Percentiles rank a stretch among this genome's conserved stretches.
Conservation (phyloP, 1,284 basidiomycete genomes). For the Cryptococcus sp. region DNA sequence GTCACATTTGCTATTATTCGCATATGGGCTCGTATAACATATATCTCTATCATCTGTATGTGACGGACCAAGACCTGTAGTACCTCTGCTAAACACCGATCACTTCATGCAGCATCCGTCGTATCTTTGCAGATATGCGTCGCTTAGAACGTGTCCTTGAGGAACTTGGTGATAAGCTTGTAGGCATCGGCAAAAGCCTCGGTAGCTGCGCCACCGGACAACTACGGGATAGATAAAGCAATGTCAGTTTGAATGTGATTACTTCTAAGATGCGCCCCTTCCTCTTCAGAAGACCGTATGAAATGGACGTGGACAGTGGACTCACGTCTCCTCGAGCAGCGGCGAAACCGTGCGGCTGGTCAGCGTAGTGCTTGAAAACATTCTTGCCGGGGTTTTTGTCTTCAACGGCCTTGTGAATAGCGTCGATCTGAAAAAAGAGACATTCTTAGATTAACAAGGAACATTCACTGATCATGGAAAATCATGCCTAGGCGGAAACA, state of each 20-base stretch:
- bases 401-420: slow-evolving; percentile 45
- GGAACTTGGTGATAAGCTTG: slow-evolving; percentile 28
- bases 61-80: no score
- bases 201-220: slow-evolving; percentile 26
- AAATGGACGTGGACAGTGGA: background rate
- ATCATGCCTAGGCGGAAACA: background rate
- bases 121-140: no score
- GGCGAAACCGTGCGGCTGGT: slow-evolving; percentile 53
- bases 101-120: no score
- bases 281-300: background rate
- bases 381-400: slow-evolving; percentile 48
- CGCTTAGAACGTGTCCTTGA: slow-evolving; percentile 26
- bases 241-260: background rate
- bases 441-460: background rate
- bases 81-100: no score
- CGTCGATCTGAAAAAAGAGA: slow-evolving; percentile 25
- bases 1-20: no score
- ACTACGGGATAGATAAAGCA: slow-evolving; percentile 8
- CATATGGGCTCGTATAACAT: no score
- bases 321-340: slow-evolving; percentile 52
- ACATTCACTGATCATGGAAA: background rate
- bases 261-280: background rate
- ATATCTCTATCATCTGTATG: no score
- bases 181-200: slow-evolving; percentile 33
- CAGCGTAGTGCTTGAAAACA: slow-evolving; percentile 49